These are phyloP conservation scores for Schrenkiella parvula DNA, from an alignment of 345 rosid genomes.

Conservation along the genomic window DNA sequence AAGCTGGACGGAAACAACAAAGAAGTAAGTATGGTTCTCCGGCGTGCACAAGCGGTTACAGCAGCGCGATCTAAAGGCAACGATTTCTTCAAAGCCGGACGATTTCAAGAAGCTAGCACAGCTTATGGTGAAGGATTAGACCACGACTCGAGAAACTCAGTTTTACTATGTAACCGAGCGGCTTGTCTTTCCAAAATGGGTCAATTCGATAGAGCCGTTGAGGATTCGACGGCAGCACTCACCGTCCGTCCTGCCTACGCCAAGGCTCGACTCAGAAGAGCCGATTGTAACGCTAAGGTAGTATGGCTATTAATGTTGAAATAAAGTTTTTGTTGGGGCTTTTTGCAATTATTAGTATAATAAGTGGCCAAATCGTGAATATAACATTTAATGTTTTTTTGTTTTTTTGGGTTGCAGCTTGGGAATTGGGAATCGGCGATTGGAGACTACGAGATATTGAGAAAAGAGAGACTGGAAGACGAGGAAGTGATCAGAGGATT, in stretches of 20 bases:
- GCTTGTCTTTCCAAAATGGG: slow-evolving; percentile 70
- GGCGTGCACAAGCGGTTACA: slow-evolving; percentile 49
- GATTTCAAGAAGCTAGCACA: slow-evolving; percentile 50
- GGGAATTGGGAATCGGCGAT: slow-evolving; percentile 65
- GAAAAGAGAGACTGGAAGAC: slow-evolving; percentile 55
- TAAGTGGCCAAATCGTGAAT: not conserved
- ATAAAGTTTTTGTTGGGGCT: not conserved
- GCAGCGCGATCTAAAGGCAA: slow-evolving; percentile 67
- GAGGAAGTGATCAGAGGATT: slow-evolving; percentile 55
- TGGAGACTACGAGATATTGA: slow-evolving; percentile 64
- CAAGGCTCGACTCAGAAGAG: slow-evolving; percentile 88
- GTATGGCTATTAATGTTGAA: not conserved
- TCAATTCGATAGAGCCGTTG: slow-evolving; percentile 60
- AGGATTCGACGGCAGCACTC: slow-evolving; percentile 70
- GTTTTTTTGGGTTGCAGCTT: slow-evolving; percentile 36
- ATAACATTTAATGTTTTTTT: not conserved
- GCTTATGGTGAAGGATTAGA: slow-evolving; percentile 76
- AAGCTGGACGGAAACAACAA: slow-evolving; percentile 62
- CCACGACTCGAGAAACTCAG: slow-evolving; percentile 67
- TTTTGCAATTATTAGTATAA: not conserved
- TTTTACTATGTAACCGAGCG: slow-evolving; percentile 79
- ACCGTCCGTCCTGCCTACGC: slow-evolving; percentile 54
- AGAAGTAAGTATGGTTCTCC: slow-evolving; percentile 47
- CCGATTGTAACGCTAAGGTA: slow-evolving; percentile 78
- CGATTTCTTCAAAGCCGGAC: slow-evolving; percentile 52